Evolutionary conservation across 768 basidiomycete genomes (phyloP).

Genomic region (Dentipellis sp.): DNA sequence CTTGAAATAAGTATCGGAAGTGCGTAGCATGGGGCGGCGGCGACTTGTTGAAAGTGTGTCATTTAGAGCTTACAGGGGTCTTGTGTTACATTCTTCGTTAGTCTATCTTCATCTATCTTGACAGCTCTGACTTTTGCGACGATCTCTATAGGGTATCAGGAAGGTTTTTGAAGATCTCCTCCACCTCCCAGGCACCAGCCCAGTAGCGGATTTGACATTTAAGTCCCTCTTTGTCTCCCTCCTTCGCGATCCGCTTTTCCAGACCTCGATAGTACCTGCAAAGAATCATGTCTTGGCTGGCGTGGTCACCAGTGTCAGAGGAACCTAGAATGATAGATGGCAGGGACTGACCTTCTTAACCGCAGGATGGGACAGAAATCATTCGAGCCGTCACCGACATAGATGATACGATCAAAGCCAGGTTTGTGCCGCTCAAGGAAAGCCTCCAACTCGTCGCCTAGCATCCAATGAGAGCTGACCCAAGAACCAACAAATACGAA

Average conservation of each 20-base stretch:
- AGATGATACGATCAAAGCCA: constrained; percentile 70
- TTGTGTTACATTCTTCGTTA: too few species aligned
- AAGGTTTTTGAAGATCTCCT: constrained; percentile 53
- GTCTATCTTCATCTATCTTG: too few species aligned
- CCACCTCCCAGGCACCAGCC: constrained; percentile 95
- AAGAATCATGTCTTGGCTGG: constrained; percentile 74
- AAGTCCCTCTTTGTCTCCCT: constrained; percentile 57
- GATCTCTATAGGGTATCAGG: neutral
- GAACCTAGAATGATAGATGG: neutral
- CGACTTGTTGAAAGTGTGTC: too few species aligned
- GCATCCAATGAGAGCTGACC: neutral
- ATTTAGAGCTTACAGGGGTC: too few species aligned
- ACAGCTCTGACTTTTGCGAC: too few species aligned
- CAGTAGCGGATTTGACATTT: constrained; percentile 72
- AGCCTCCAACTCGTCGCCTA: constrained; percentile 88
- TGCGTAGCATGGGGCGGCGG: too few species aligned
- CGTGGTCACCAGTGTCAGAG: neutral
- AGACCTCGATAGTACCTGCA: constrained; percentile 76
- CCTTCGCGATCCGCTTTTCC: constrained; percentile 64
- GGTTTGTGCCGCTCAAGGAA: constrained; percentile 58
- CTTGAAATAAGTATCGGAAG: too few species aligned
- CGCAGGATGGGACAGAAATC: constrained; percentile 92
- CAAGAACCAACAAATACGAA: neutral
- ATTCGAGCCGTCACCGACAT: constrained; percentile 91
- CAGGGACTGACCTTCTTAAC: constrained; percentile 50